Evolutionary conservation across 352 stramenopile genomes (phyloP).

Genomic region (Globisporangium irregulare): DNA sequence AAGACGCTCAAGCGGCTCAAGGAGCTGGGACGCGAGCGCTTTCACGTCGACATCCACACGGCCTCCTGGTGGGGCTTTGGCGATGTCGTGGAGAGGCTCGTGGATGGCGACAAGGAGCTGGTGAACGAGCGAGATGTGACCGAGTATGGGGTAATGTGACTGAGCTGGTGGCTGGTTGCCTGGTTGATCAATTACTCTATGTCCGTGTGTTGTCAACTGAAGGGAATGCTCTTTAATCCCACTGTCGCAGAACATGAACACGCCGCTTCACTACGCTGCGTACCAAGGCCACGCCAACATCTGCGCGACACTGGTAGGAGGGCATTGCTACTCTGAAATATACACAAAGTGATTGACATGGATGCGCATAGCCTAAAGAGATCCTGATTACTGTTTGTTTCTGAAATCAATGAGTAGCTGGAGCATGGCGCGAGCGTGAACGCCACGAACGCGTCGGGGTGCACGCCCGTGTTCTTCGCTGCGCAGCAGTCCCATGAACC

Average conservation of each 20-base stretch:
- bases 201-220: not conserved
- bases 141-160: conserved; percentile 45
- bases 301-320: conserved; percentile 43
- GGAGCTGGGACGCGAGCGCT: conserved; percentile 47
- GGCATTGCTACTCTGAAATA: not conserved
- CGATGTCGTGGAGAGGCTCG: conserved; percentile 42
- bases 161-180: not conserved
- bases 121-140: conserved; percentile 39
- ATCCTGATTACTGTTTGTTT: not conserved
- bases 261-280: conserved; percentile 70
- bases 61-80: conserved; percentile 48
- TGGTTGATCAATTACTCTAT: not conserved
- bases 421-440: conserved; percentile 57
- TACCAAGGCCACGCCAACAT: conserved; percentile 53
- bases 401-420: conserved; percentile 21
- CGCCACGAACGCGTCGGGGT: conserved; percentile 44
- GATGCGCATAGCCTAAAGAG: not conserved
- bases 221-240: not conserved
- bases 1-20: conserved; percentile 50
- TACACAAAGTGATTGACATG: not conserved
- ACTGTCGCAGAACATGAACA: conserved; percentile 42
- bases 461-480: conserved; percentile 71
- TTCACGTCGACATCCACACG: conserved; percentile 65
- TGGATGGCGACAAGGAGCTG: conserved; percentile 40
- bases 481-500: conserved; percentile 46